Evolutionary conservation across 2,329 filamentous ascomycete species (phyloP), one percentile per base, ranked within the genome.

Genomic region (Monilinia fructigena): DNA sequence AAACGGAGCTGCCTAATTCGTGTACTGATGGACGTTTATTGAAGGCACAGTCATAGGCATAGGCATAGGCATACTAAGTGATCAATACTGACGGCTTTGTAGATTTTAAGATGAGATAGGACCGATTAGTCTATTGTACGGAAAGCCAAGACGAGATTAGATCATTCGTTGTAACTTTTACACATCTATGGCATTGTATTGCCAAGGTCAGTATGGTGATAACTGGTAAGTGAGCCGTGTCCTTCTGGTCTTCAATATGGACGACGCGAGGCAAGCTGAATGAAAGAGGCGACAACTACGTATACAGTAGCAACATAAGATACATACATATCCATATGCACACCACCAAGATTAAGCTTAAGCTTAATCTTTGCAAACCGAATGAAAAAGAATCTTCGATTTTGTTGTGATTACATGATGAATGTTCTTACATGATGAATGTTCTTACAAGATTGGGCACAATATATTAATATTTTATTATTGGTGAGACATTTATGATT

Each of bases 1-100:
- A 60, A 59, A 47, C 6, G 7, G 35, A 58, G 54, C 18, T 65
- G 63, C 45, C 63, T 65, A 45, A 31, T 65, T 65, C 12, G 54
- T 65, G 47, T 20, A 45, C 18, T 59, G 23, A 50, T 59, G 54
- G 38, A 65, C n/a, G 40, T 53, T 26, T 35, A n/a, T 31, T 12
- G 35, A 20, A 48, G 42, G 28, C 28, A 38, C 58, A 50, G 45
- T 28, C 12, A 48, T 20, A 60, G 42, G 20, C 26, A 48, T 26
- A 59, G 42, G 56, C 20, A 59, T 1, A 20, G 18, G 31, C 31
- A 35, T 35, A 35, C 31, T 6, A 35, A 20, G 20, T 53, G 47
- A 62, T 40, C 48, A 62, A 28, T 47, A 10, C 16, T n/a, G 45
- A 10, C 45, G 6, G 35, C 35, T 59, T 50, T 35, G 45, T 58